Evolutionary conservation across 441 rosid species (phyloP), one percentile per base, ranked within the genome.

Genomic region (Pelargonium citronellum): DNA sequence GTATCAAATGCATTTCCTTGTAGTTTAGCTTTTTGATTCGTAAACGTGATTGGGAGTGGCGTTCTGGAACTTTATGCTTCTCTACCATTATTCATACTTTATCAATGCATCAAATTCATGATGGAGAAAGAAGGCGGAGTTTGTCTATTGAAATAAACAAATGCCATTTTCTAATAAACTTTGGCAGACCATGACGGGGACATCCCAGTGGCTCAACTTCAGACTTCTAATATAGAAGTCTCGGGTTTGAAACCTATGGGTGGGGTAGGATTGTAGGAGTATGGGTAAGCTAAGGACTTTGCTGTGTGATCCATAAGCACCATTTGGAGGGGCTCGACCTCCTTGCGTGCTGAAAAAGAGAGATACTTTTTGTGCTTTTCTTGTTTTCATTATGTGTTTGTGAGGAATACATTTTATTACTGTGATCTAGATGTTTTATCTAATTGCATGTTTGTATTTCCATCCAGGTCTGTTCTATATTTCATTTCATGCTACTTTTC

Each of bases 401-500:
- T 20, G 64, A 16, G 58, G 53, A 67, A 13, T 69, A 24, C 27
- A 46, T 77, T 67, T 15, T 66, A 9, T 19, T 49, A 13, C 68
- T 49, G 19, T 44, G 37, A 12, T 63, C 13, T 15, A 17, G 12
- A 64, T 76, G 15, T 15, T 34, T 51, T 57, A 58, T 71, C 47
- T 79, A 39, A 70, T 71, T 82, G 75, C 34, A 37, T 66, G 15
- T 78, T 79, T 5, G 73, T 69, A 71, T 79, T 72, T 84, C 73
- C 75, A 68, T 80, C 24, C 89, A 95, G 99, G 95, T 84, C 91
- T 72, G 80, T 83, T 77, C 78, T 95, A 81, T 95, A 84, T 86
- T 90, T 95, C 87, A 83, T 87, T 71, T 86, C 84, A 16, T 79
- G 89, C 75, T 92, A 89, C 83, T 91, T 89, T 85, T 87, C 96